A percentile compares a stretch with the other conserved stretches of the same genome.
These are phyloP conservation scores for Cercophora samala DNA, from an alignment of 495 filamentous ascomycete species.

Conservation along the genomic window DNA sequence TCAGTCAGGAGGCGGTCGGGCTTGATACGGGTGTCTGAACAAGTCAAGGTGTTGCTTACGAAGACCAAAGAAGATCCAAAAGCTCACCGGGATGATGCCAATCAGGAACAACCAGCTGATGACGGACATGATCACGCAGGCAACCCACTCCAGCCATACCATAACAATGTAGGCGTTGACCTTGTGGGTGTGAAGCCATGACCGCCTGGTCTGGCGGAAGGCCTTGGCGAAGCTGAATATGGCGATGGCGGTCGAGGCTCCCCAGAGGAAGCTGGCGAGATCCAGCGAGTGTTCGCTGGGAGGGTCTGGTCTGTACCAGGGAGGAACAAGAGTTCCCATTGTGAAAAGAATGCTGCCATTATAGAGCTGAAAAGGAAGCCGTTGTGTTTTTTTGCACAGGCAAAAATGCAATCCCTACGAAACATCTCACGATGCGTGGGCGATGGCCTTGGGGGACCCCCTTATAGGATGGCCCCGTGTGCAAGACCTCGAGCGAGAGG, in stretches of 20 bases:
- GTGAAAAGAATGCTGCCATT: background rate
- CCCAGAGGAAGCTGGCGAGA: conserved; percentile 31
- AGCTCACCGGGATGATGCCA: conserved; percentile 22
- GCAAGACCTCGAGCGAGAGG: too few relatives aligned
- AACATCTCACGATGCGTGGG: background rate
- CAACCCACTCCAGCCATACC: conserved; percentile 30
- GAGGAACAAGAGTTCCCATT: conserved; percentile 24
- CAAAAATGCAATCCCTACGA: background rate
- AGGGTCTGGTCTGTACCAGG: conserved; percentile 18
- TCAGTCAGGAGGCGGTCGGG: too few relatives aligned
- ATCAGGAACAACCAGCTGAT: conserved; percentile 31
- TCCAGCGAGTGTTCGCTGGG: conserved; percentile 22
- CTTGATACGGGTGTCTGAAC: too few relatives aligned
- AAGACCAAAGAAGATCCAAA: background rate
- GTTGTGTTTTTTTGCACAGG: too few relatives aligned
- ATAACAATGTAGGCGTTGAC: conserved; percentile 31
- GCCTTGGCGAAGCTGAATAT: conserved; percentile 25
- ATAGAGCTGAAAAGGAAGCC: background rate
- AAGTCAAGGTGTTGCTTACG: too few relatives aligned
- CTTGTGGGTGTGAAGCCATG: conserved; percentile 17
- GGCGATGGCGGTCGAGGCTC: conserved; percentile 27
- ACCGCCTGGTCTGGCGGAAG: conserved; percentile 26
- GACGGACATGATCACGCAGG: conserved; percentile 19
- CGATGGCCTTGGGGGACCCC: background rate
- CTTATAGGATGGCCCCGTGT: background rate